Conservation (phyloP, 2,329 filamentous ascomycete species). For the Fusarium torulosum region DNA sequence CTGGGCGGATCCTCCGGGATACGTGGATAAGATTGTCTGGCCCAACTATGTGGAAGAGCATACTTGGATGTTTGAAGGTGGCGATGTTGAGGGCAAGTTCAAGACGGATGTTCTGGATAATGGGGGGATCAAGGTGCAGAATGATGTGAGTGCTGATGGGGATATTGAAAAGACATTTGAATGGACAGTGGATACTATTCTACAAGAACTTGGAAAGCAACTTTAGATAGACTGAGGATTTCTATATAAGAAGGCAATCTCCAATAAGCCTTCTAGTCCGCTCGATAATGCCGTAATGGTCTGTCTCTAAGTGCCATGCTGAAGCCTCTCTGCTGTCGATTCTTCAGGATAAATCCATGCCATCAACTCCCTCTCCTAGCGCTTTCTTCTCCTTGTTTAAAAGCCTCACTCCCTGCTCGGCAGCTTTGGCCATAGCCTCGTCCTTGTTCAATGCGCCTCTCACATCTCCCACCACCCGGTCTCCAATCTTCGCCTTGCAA, state of each 20-base stretch:
- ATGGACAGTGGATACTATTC: constrained; percentile 76
- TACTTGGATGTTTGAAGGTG: constrained; percentile 79
- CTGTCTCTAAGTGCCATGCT: not conserved
- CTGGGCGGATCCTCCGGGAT: constrained; percentile 94
- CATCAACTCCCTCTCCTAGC: not conserved
- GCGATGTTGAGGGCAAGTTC: constrained; percentile 72
- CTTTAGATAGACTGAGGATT: constrained; percentile 10
- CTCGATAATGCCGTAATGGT: not conserved
- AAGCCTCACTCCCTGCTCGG: constrained; percentile 61
- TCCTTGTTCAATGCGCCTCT: constrained; percentile 60
- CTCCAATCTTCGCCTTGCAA: constrained; percentile 66
- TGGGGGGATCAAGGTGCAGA: constrained; percentile 64
- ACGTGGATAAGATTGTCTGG: constrained; percentile 96
- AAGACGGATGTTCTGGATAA: constrained; percentile 59
- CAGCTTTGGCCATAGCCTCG: constrained; percentile 69
- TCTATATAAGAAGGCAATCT: not conserved
- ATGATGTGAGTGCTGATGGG: constrained; percentile 60
- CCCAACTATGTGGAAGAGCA: constrained; percentile 90
- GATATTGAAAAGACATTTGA: constrained; percentile 72
- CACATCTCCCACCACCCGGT: constrained; percentile 59
- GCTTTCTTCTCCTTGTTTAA: constrained; percentile 46
- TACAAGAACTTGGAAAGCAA: constrained; percentile 59
- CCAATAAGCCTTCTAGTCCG: not conserved
- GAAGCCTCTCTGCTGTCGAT: not conserved
- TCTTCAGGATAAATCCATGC: constrained; percentile 12